Evolutionary conservation across 352 stramenopile genomes (phyloP).

Genomic region (Phytophthora brassicae): DNA sequence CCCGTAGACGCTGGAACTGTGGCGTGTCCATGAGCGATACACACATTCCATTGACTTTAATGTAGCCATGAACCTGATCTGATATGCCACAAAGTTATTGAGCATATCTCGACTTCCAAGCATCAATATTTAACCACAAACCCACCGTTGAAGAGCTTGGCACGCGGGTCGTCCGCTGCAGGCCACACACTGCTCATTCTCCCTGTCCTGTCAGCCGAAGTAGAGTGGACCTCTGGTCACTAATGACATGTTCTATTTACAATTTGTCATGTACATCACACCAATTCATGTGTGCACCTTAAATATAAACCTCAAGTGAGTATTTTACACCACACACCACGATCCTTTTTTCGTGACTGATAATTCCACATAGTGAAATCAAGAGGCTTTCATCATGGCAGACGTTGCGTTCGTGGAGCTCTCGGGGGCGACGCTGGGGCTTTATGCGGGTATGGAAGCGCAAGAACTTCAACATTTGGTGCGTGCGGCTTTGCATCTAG

Average conservation of each 20-base stretch:
- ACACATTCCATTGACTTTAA: constrained; percentile 74
- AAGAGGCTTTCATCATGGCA: constrained; percentile 26
- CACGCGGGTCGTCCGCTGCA: constrained; percentile 27
- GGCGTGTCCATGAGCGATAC: constrained; percentile 90
- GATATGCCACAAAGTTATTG: constrained; percentile 6
- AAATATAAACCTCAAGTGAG: no score
- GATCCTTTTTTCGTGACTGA: constrained; percentile 7
- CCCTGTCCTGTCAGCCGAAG: background rate
- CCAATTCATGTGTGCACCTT: background rate
- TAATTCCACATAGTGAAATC: constrained; percentile 15
- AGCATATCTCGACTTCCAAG: constrained; percentile 3
- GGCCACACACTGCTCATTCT: constrained; percentile 26
- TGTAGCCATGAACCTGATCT: constrained; percentile 86
- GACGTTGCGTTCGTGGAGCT: constrained; percentile 37
- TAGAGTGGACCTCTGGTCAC: no score
- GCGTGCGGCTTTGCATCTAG: constrained; percentile 29
- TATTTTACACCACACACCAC: background rate
- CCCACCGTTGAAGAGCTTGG: constrained; percentile 73
- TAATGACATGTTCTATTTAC: no score
- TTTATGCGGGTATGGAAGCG: constrained; percentile 55
- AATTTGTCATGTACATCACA: background rate
- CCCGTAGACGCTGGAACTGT: constrained; percentile 94
- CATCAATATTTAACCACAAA: background rate
- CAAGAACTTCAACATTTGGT: constrained; percentile 52
- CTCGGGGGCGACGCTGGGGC: constrained; percentile 37